Evolutionary conservation across 78 protist genomes (phyloP).

Genomic region (Emiliania huxleyi): DNA sequence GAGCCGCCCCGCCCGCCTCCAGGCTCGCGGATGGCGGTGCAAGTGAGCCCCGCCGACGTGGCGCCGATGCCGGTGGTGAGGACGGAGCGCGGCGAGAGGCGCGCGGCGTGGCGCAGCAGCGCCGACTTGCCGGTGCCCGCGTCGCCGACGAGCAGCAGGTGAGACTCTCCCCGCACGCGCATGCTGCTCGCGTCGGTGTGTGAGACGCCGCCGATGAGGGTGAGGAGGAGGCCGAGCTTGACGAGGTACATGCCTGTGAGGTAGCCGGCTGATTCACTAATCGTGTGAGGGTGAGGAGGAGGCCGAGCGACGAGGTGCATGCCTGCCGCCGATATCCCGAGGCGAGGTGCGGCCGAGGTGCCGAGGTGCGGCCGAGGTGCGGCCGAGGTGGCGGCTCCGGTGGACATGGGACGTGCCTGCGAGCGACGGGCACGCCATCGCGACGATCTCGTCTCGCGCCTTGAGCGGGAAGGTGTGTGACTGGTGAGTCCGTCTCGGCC

Average conservation of each 20-base stretch:
- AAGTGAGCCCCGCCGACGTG: constrained; percentile 87
- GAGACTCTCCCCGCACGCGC: constrained; percentile 88
- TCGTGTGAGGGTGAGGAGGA: no score
- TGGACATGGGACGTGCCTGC: neutral
- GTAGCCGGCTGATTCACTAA: no score
- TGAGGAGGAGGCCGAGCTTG: constrained; percentile 83
- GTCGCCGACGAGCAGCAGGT: constrained; percentile 95
- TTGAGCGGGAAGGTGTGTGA: neutral
- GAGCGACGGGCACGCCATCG: constrained; percentile 40
- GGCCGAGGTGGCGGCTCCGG: no score
- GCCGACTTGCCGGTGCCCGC: constrained; percentile 86
- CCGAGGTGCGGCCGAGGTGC: no score
- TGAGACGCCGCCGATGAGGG: constrained; percentile 88
- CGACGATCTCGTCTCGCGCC: constrained; percentile 38
- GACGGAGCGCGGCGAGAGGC: constrained; percentile 80
- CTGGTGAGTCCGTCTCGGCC: no score
- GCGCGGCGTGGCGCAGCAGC: constrained; percentile 84
- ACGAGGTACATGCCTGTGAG: constrained; percentile 63
- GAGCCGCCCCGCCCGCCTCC: no score
- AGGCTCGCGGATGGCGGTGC: constrained; percentile 64
- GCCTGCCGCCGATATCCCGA: no score
- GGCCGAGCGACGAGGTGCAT: no score
- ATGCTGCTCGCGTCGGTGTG: constrained; percentile 28
- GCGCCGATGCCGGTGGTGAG: constrained; percentile 93
- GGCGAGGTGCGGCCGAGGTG: no score